Base-by-base conservation (phyloP, 2,329 filamentous ascomycete genomes). In the Aphanoascus verrucosus region DNA sequence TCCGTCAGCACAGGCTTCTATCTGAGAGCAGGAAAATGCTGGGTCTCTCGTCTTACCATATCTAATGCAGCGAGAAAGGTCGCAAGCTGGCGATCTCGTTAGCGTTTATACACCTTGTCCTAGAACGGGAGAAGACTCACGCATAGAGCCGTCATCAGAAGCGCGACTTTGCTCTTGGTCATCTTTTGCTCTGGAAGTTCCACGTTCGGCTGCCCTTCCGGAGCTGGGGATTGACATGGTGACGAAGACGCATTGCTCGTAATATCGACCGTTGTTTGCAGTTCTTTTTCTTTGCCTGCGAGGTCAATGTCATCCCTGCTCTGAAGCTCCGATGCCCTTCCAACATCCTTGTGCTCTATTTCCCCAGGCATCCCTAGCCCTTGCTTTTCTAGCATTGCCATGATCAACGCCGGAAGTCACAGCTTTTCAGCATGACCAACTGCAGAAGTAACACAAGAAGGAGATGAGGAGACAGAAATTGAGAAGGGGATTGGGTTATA, bases 21-120 rank as follows among this genome's bases (percentile, higher is more conserved):
- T 17, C 11, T 6, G 38, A 5, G 14, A 41, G 15, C n/a, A 17
- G 35, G 32, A 12, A 1, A 1, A 31, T 38, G 12, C 15, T 19
- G 15, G 15, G 47, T 11, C 47, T 14, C 12, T 5, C 23, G 15
- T 28, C 64, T 51, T 65, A 73, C 71, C 64, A 81, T 79, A 60
- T 83, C 80, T 40, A 83, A 65, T 32, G 80, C 80, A 9, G 79
- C 78, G 23, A 83, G 72, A 52, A 82, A 79, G 11, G 82, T 70
- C 6, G 78, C 78, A 65, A 81, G 74, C 72, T 74, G 31, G 31
- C 19, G 31, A 28, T 15, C 20, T 17, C 23, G 23, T 44, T 40
- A 44, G 43, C 12, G 32, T 38, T 5, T 15, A 42, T 32, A 40
- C 20, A 15, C 20, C 12, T n/a, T 15, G 55, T 32, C 55, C 15